A percentile compares a stretch with the other conserved stretches of the same genome.
These are phyloP conservation scores for Phalaenopsis equestris DNA, from an alignment of 106 monocot species.

Conservation along the genomic window DNA sequence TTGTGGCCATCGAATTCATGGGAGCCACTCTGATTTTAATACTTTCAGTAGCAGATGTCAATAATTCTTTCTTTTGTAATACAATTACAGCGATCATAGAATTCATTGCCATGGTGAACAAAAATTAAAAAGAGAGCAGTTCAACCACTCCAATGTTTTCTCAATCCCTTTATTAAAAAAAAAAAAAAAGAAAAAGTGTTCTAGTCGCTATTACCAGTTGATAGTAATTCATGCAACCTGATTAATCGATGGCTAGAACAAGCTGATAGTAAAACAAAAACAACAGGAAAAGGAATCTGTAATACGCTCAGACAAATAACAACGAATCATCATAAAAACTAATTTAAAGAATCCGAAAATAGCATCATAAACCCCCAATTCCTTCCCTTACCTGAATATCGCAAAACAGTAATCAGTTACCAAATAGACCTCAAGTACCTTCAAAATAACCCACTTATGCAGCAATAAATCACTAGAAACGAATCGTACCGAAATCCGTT, in stretches of 20 bases:
- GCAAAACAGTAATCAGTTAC: neutral
- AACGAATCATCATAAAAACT: neutral
- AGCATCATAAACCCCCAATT: neutral
- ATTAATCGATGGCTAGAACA: neutral
- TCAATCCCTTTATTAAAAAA: neutral
- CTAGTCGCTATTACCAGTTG: neutral
- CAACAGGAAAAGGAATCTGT: neutral
- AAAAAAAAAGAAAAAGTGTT: neutral
- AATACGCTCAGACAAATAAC: neutral
- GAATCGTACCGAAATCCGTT: slow-evolving; percentile 9
- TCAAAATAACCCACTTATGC: neutral
- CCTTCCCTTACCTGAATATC: neutral
- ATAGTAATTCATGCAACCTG: neutral
- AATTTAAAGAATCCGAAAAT: neutral
- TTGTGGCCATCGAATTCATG: neutral
- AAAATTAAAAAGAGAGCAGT: neutral
- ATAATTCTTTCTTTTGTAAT: too few relatives aligned
- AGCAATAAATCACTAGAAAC: neutral
- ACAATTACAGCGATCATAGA: neutral
- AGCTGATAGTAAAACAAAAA: neutral
- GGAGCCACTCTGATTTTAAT: neutral
- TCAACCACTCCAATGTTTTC: neutral
- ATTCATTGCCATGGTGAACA: neutral
- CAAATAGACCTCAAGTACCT: neutral
- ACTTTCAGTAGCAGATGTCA: neutral